phyloP scores from a whole-genome alignment of 2,329 filamentous ascomycete species.

The Teratosphaeria destructans region DNA sequence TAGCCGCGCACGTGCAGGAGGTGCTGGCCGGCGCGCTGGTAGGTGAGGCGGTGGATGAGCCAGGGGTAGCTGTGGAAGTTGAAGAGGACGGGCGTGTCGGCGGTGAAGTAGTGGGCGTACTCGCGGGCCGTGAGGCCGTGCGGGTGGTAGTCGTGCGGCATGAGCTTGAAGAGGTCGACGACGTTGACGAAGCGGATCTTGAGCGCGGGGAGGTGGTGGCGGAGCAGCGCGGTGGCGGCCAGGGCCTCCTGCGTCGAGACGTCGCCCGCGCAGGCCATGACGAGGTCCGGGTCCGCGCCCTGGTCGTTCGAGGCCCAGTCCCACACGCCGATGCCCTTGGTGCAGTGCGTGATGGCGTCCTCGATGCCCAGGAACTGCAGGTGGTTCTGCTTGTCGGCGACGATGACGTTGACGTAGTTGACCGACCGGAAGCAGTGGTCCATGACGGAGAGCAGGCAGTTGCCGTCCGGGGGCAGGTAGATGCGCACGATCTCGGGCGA shows the following conservation, averaged over 20 bases:
- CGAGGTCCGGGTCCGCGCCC: conserved; percentile 57
- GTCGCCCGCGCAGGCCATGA: conserved; percentile 69
- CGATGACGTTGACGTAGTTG: conserved; percentile 75
- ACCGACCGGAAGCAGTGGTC: conserved; percentile 62
- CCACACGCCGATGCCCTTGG: conserved; percentile 71
- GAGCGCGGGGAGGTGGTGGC: conserved; percentile 59
- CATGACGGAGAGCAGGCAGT: conserved; percentile 65
- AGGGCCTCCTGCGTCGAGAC: conserved; percentile 64
- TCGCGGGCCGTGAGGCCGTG: conserved; percentile 59
- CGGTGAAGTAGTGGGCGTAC: conserved; percentile 61
- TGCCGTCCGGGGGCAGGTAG: conserved; percentile 70
- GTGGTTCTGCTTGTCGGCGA: conserved; percentile 71
- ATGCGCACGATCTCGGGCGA: conserved; percentile 70
- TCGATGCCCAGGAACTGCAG: conserved; percentile 68
- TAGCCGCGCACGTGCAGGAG: conserved; percentile 69
- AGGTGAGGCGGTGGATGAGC: conserved; percentile 67
- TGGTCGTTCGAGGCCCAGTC: conserved; percentile 63
- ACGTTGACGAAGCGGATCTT: conserved; percentile 73
- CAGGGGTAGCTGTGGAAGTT: conserved; percentile 80
- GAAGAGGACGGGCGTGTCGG: conserved; percentile 63
- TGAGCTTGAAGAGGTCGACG: conserved; percentile 71
- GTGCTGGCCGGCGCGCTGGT: conserved; percentile 58
- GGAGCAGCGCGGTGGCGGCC: conserved; percentile 62
- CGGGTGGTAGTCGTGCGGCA: conserved; percentile 58
- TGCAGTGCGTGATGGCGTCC: conserved; percentile 62